A percentile compares a stretch with the other conserved stretches of the same genome.
Evolutionary conservation across 78 protist species (phyloP).

Genomic region (Paulinella micropora): DNA sequence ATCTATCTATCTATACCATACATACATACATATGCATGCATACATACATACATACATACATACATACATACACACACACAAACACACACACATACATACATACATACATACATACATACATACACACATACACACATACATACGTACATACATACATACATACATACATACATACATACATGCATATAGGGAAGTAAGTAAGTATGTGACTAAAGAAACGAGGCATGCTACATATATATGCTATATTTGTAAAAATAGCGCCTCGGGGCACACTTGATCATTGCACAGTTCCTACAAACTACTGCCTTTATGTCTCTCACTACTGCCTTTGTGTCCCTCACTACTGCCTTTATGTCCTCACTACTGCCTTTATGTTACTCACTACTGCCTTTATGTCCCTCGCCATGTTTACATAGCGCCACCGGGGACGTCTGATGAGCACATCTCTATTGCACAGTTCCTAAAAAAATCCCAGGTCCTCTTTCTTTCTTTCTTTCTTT

Average conservation of each 20-base stretch:
- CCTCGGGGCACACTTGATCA: too few species aligned
- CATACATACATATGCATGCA: not conserved
- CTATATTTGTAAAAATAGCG: not conserved
- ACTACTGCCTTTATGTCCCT: too few species aligned
- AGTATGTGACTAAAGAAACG: not conserved
- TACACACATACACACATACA: not conserved
- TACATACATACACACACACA: not conserved
- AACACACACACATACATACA: not conserved
- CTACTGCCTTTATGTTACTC: too few species aligned
- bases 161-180: not conserved
- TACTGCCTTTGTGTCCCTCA: too few species aligned
- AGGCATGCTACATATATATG: not conserved
- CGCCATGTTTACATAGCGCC: too few species aligned
- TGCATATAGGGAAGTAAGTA: not conserved
- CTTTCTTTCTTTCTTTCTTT: too few species aligned
- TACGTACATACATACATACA: not conserved
- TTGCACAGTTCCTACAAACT: too few species aligned
- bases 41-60: not conserved
- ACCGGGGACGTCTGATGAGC: constrained; percentile 98
- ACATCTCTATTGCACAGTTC: constrained; percentile 67
- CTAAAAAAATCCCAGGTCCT: constrained; percentile 22
- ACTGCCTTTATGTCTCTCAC: too few species aligned
- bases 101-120: not conserved
- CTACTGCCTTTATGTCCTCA: too few species aligned
- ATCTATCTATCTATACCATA: not conserved